Conservation (phyloP, 148 eudicot species). For the Chenopodium suecicum region DNA sequence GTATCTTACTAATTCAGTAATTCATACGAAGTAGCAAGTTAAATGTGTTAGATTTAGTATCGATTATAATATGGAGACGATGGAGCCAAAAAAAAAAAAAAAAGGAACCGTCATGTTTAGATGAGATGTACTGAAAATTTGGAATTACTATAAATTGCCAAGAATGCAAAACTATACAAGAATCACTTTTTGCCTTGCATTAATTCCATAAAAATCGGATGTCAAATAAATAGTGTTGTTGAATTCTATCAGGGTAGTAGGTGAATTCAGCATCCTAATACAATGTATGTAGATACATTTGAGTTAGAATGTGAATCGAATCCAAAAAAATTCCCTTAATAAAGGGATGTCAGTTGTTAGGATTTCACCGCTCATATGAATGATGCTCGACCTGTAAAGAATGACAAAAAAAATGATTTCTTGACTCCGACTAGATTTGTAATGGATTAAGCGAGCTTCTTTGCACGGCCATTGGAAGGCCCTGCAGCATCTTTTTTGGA, state of each 20-base stretch:
- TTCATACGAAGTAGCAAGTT: too few species aligned
- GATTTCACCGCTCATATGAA: constrained; percentile 11
- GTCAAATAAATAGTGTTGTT: not conserved
- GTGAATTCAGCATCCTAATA: constrained; percentile 15
- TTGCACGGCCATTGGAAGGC: constrained; percentile 84
- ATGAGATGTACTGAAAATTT: too few species aligned
- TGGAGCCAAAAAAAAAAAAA: too few species aligned
- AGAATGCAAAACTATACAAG: not conserved
- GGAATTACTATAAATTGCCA: not conserved
- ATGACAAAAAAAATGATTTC: constrained; percentile 18
- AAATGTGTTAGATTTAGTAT: too few species aligned
- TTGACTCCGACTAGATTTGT: not conserved
- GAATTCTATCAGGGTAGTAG: not conserved
- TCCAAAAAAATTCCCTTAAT: constrained; percentile 24
- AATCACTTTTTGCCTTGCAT: not conserved
- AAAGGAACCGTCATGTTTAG: too few species aligned
- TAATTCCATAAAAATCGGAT: constrained; percentile 8
- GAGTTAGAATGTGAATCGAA: constrained; percentile 26
- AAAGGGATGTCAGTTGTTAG: constrained; percentile 18
- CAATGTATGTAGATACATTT: constrained; percentile 15
- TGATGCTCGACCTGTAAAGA: constrained; percentile 28
- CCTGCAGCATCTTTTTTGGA: constrained; percentile 71
- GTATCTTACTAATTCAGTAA: too few species aligned
- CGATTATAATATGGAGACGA: too few species aligned
- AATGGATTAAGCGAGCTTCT: constrained; percentile 59